A percentile compares a stretch with the other conserved stretches of the same genome.
Conservation (phyloP, 192 early-diverging fungal genomes). For the Umbelopsis vinacea region DNA sequence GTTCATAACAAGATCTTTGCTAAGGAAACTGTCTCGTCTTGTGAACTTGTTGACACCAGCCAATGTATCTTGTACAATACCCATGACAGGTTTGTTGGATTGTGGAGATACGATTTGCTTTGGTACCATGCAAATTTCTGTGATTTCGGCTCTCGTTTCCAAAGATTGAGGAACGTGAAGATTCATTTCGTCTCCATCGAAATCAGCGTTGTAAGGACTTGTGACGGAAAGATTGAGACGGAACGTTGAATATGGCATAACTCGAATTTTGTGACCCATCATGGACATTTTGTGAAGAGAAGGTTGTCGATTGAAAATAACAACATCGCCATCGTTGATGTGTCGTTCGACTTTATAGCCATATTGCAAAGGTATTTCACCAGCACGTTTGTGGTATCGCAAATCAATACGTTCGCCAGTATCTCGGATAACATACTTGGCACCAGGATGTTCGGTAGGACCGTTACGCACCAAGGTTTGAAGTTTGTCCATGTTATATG, state of each 20-base stretch:
- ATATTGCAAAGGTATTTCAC: constrained; percentile 83
- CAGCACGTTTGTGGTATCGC: constrained; percentile 80
- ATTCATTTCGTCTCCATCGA: constrained; percentile 99
- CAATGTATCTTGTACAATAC: constrained; percentile 99
- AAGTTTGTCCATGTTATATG: constrained; percentile 91
- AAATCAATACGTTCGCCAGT: constrained; percentile 94
- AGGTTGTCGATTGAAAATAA: constrained; percentile 99
- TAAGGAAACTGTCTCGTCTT: constrained; percentile 88
- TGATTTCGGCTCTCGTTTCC: constrained; percentile 94
- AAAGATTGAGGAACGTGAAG: constrained; percentile 98
- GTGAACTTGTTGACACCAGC: constrained; percentile 97
- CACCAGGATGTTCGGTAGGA: constrained; percentile 92
- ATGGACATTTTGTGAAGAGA: constrained; percentile 99
- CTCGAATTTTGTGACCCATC: constrained; percentile 97
- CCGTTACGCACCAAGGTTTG: constrained; percentile 90
- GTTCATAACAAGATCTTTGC: constrained; percentile 91
- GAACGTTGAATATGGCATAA: constrained; percentile 99
- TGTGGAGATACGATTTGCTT: constrained; percentile 97
- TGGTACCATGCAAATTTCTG: constrained; percentile 97
- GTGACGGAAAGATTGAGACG: constrained; percentile 97
- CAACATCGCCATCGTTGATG: constrained; percentile 91
- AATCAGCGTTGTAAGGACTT: constrained; percentile 98
- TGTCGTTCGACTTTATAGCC: constrained; percentile 97
- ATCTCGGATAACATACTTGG: constrained; percentile 95
- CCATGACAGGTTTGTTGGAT: constrained; percentile 98